A percentile compares a stretch with the other conserved stretches of the same genome.
These are phyloP conservation scores for Teratosphaeria gauchensis DNA, from an alignment of 2,329 filamentous ascomycete species.

Conservation along the genomic window DNA sequence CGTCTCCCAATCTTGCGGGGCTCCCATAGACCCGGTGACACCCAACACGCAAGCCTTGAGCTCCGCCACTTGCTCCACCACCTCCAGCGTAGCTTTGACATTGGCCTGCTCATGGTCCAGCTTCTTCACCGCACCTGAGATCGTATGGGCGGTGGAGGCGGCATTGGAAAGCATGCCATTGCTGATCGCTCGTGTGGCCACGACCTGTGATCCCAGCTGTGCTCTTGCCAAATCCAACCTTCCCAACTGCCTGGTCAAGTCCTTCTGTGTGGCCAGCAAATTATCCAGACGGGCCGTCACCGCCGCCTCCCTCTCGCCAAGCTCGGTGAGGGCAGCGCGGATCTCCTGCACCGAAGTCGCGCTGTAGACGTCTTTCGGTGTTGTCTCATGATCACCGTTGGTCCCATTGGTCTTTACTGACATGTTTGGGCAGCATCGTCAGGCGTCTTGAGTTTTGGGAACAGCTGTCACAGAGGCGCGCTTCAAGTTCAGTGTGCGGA, in stretches of 20 bases:
- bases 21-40: constrained; percentile 91
- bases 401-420: background rate
- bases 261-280: constrained; percentile 72
- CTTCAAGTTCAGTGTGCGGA: background rate
- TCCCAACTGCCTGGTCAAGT: constrained; percentile 75
- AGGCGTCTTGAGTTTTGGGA: background rate
- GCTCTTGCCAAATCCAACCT: constrained; percentile 84
- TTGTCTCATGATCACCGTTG: background rate
- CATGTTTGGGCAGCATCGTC: background rate
- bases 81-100: constrained; percentile 79
- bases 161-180: constrained; percentile 85
- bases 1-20: constrained; percentile 96
- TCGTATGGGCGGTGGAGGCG: constrained; percentile 71
- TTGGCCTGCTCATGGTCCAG: constrained; percentile 86
- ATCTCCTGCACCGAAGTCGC: constrained; percentile 71
- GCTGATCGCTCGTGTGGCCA: constrained; percentile 72
- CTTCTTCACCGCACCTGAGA: constrained; percentile 76
- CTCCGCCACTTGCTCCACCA: constrained; percentile 93
- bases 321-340: constrained; percentile 61
- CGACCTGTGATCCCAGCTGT: constrained; percentile 75
- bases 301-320: constrained; percentile 65
- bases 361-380: constrained; percentile 45
- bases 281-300: constrained; percentile 66
- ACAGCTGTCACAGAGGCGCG: background rate
- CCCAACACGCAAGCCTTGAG: constrained; percentile 94